Percentiles rank a stretch among this genome's conserved stretches.
phyloP scores from a whole-genome alignment of 2,329 filamentous ascomycete species.

The Talaromyces sp. region DNA sequence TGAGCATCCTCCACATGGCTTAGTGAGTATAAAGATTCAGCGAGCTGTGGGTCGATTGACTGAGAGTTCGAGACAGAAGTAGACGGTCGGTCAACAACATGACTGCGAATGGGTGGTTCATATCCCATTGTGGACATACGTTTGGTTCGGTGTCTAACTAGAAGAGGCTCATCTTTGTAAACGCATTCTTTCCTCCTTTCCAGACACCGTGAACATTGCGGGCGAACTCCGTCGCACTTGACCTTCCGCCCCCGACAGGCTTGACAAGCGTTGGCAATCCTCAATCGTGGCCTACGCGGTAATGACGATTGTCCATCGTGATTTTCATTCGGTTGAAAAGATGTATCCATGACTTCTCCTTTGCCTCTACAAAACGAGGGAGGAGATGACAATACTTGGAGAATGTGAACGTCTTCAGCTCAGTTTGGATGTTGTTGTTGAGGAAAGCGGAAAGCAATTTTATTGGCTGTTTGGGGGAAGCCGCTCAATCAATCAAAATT shows the following conservation, averaged over 20 bases:
- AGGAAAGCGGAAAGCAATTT: neutral
- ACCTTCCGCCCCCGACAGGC: constrained; percentile 21
- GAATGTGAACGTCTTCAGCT: neutral
- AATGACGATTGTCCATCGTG: neutral
- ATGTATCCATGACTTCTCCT: neutral
- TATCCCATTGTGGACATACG: neutral
- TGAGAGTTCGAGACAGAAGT: neutral
- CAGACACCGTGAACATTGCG: constrained; percentile 19
- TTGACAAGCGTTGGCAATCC: constrained; percentile 21
- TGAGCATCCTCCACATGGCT: neutral
- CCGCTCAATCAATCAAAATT: neutral
- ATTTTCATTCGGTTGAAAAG: too few relatives aligned
- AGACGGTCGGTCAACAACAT: neutral
- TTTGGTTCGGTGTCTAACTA: neutral
- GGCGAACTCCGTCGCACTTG: constrained; percentile 22
- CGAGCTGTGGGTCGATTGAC: neutral
- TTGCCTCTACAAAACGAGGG: neutral
- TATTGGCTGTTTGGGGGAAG: neutral
- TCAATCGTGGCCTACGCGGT: constrained; percentile 19
- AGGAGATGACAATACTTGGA: neutral
- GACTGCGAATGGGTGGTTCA: neutral
- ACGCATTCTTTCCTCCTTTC: constrained; percentile 17
- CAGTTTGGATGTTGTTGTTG: neutral
- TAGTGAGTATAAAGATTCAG: neutral
- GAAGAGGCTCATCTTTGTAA: constrained; percentile 13